Base-by-base conservation (phyloP, 2,329 filamentous ascomycete genomes). In the Stromatinia cepivora region DNA sequence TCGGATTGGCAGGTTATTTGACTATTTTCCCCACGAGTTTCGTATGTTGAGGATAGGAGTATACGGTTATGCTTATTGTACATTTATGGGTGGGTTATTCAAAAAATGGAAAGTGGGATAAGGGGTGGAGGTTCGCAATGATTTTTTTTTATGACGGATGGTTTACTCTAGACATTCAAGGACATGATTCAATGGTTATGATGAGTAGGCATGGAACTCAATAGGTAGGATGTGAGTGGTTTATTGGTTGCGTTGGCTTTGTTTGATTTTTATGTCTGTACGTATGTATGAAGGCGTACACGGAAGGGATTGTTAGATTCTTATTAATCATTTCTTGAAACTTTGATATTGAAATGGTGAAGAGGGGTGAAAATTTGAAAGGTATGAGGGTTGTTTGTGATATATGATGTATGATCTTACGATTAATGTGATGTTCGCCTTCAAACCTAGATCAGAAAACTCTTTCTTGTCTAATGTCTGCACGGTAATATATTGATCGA, bases 81-180 rank as follows among this genome's bases (percentile, higher is more conserved):
- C 31, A 50, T 50, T 36, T 25, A 50, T 36, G 45, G 45, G 20
- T 50, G 45, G 45, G 28, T 22, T 34, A 36, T 25, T 48, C 34
- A 62, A 62, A 48, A 46, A 58, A 39, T 10, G 56, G 36, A 25
- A 25, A 42, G 56, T 5, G 36, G 56, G n/a, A 58, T n/a, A 22
- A 31, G 56, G 36, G 36, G 39, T 28, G 15, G 13, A 25, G 36
- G 13, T 17, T 58, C 36, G 59, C 45, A 50, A 50, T 50, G 46
- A 1, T 63, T 63, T 34, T 34, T 61, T 50, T 63, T 63, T 50
- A 63, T 25, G 59, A 63, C 31, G 45, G 22, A 62, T n/a, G 59
- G 22, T 63, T 50, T 39, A 50, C 45, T 63, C 31, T 63, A 63
- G 45, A 63, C 22, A 25, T 28, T n/a, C 13, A 28, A n/a, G 31